Evolutionary conservation across 2,329 filamentous ascomycete species (phyloP), one percentile per base, ranked within the genome.

Genomic region (Verticillium albo-atrum): DNA sequence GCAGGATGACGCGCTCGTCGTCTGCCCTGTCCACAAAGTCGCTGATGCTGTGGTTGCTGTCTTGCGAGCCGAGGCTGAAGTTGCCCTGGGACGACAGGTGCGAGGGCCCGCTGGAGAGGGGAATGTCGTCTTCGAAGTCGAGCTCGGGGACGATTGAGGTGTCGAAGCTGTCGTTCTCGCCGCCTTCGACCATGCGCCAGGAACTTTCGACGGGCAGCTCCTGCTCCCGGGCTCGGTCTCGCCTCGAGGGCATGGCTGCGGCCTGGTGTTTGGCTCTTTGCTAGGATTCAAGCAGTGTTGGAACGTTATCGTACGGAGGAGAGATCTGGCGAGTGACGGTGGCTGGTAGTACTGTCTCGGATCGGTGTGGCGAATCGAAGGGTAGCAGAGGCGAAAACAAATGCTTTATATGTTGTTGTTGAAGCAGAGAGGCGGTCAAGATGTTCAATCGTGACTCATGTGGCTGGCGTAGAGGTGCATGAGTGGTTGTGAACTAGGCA

Each of bases 141-240:
- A 79, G 69, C 34, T 78, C 75, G 7, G 79, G 77, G 17, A 84
- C 71, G 58, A 84, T 74, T 10, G 79, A 79, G 6, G 82, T 84
- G 64, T 84, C 83, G 68, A 86, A 86, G 66, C 82, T 85, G 67
- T 86, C 83, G 68, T 85, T 79, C 59, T 85, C 83, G 67, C 78
- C 74, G 58, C 80, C 82, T 60, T 86, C 83, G 14, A 86, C 82
- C 72, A 86, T 77, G 65, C 83, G 83, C 83, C 83, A 86, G 23
- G 83, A 86, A 63, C 79, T 78, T 63, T 83, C 81, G 50, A 83
- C 75, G 35, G 77, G 77, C 17, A 78, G 67, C 25, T 68, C 66
- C 57, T 68, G 70, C 59, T 63, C 58, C 25, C 63, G 58, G 14
- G 53, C n/a, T 2, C n/a, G 37, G 4, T 35, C 54, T 15, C 54